Conservation (phyloP, 129 eudicot species). For the Centella asiatica region DNA sequence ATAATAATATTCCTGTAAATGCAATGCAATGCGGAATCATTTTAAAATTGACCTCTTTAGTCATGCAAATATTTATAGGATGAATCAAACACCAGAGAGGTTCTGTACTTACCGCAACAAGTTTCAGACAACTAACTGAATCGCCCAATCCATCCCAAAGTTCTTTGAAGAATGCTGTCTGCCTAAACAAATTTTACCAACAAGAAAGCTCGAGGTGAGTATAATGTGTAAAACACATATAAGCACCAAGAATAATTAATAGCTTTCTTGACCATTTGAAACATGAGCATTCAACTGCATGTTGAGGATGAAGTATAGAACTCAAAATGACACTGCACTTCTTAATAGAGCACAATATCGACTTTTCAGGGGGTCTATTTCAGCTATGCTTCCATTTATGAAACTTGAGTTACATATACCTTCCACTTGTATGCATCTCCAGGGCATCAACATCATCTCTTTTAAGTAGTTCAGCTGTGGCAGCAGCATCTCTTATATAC, state of each 20-base stretch:
- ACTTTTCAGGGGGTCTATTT: neutral
- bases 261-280: too few species aligned
- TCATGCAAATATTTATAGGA: neutral
- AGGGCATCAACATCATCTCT: slow-evolving; percentile 80
- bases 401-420: slow-evolving; percentile 28
- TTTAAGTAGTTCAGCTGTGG: slow-evolving; percentile 67
- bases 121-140: slow-evolving; percentile 55
- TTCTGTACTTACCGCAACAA: slow-evolving; percentile 67
- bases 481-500: slow-evolving; percentile 60
- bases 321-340: neutral
- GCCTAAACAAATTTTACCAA: slow-evolving; percentile 29
- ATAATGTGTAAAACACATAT: neutral
- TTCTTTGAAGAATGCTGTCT: slow-evolving; percentile 45
- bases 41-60: too few species aligned
- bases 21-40: neutral
- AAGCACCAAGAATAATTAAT: too few species aligned
- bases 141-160: slow-evolving; percentile 80
- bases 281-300: neutral
- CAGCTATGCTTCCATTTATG: neutral
- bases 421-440: slow-evolving; percentile 94
- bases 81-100: slow-evolving; percentile 1
- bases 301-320: neutral
- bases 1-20: neutral
- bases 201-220: neutral
- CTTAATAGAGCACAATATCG: too few species aligned